Conservation (phyloP, 1,284 basidiomycete species). For the Cryptococcus neoformans region DNA sequence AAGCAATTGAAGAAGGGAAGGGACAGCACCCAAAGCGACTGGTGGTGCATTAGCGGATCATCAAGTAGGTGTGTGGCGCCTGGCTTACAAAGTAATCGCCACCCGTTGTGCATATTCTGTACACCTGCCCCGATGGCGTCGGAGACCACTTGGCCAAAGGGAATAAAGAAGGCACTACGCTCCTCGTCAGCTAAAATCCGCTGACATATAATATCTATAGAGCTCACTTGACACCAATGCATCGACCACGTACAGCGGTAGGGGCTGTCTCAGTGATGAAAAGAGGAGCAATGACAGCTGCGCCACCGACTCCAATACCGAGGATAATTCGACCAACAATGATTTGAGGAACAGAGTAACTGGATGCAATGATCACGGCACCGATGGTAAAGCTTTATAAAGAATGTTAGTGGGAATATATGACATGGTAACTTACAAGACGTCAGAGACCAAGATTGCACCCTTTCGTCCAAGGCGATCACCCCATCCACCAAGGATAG, state of each 20-base stretch:
- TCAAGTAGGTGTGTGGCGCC: not conserved
- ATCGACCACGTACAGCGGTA: conserved; percentile 14
- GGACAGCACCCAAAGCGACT: conserved; percentile 33
- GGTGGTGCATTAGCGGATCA: not conserved
- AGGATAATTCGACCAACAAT: conserved; percentile 16
- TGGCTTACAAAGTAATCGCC: conserved; percentile 18
- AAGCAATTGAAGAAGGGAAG: conserved; percentile 35
- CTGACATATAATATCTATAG: too few relatives aligned
- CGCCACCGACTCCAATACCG: conserved; percentile 21
- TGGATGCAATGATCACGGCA: conserved; percentile 25
- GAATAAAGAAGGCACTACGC: too few relatives aligned
- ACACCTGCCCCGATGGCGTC: conserved; percentile 34
- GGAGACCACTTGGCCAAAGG: conserved; percentile 2
- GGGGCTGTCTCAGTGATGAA: conserved; percentile 18
- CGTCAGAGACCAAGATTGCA: conserved; percentile 19
- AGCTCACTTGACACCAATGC: too few relatives aligned
- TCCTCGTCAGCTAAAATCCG: too few relatives aligned
- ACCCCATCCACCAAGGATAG: conserved; percentile 41
- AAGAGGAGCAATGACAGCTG: too few relatives aligned
- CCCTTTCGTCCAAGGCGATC: conserved; percentile 11
- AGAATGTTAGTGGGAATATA: too few relatives aligned
- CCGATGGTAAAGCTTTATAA: conserved; percentile 26
- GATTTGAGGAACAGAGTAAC: too few relatives aligned
- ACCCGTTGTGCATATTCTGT: conserved; percentile 15
- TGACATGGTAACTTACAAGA: conserved; percentile 9